Base-by-base conservation (phyloP, 2,329 filamentous ascomycete genomes). In the Aspergillus japonicus region DNA sequence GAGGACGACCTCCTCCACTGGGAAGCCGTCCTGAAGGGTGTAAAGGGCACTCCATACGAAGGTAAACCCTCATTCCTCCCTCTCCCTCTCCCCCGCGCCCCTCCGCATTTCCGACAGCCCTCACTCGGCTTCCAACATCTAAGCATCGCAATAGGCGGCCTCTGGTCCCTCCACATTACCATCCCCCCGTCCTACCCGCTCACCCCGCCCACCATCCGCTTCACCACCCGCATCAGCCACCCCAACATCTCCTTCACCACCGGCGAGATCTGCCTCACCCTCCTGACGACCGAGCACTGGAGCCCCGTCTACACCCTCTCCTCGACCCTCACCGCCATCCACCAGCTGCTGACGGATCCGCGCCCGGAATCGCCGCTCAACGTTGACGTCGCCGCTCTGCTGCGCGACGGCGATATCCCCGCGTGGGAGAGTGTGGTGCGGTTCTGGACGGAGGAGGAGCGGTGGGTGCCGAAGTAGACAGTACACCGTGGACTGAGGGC, bases 181-280 rank as follows among this genome's bases (percentile, higher is more conserved):
- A 85, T 98, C 69, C 93, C 95, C 0, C 66, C 84, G 0, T 85
- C 84, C 47, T 98, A 99, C 77, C 95, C 95, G 3, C 83, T 90
- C 59, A 77, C 84, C 1, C 89, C 95, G 1, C 95, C 95, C 1
- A 83, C 81, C 47, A 88, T 99, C 66, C 82, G 78, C 59, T 99
- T 99, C 80, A 79, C 83, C n/a, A 99, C 92, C 39, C 86, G 87
- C 63, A 87, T 96, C 66, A 90, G 91, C 69, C 92, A 96, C 79
- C 88, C 93, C 51, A 97, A 97, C 77, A 87, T 89, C 50, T 80
- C 84, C 62, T 87, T 86, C 73, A 79, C 81, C 44, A 92, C 87
- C 2, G 95, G 95, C 67, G 93, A 97, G 77, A 95, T 99, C 72
- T 99, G 95, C 75, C 86, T 98, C 29, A 95, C 97, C 72, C 83